Evolutionary conservation across 805 yeast species (phyloP), one percentile per base, ranked within the genome.

Genomic region (Metschnikowia hibisci): DNA sequence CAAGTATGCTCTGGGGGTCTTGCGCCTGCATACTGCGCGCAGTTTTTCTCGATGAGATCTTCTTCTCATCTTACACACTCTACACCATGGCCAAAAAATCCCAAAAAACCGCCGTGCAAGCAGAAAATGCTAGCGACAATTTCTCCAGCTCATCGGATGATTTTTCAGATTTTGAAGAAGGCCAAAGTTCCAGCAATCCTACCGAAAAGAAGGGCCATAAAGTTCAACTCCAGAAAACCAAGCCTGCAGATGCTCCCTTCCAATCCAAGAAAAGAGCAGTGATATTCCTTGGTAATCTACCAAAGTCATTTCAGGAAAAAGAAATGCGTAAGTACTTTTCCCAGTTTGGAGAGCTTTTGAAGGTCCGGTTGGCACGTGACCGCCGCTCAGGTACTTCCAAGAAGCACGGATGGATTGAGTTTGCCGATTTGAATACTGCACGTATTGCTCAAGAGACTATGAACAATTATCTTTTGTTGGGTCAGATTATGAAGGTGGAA

Each of bases 361-460:
- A 87, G 53, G 74, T 89, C 43, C 81, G 90, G 54, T 66, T 93
- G 41, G 87, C 96, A 34, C 80, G 97, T 61, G 91, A 87, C 70
- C 89, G 85, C 64, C 84, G 83, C 58, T 83, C 95, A 5, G 98
- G 98, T 35, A 80, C 82, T 43, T 82, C 96, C 12, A 90, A 88
- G 67, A 97, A 89, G 62, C 91, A 81, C 63, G 98, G 89, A 6
- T 91, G 87, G 63, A 70, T 93, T 35, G 96, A 93, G 66, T 93
- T 91, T 58, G 77, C 75, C 32, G 74, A 80, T 42, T 60, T 63
- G 30, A 87, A 82, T 37, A 95, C 85, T 43, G 97, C 98, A 34
- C 76, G 80, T 53, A 74, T 89, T 48, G 99, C 96, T 3, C 86
- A 85, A 48, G 98, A 93, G 52, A 82, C 97, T 35, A 93, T 93